Conservation (phyloP, 1,284 basidiomycete species). For the Mrakiaceae sp. region DNA sequence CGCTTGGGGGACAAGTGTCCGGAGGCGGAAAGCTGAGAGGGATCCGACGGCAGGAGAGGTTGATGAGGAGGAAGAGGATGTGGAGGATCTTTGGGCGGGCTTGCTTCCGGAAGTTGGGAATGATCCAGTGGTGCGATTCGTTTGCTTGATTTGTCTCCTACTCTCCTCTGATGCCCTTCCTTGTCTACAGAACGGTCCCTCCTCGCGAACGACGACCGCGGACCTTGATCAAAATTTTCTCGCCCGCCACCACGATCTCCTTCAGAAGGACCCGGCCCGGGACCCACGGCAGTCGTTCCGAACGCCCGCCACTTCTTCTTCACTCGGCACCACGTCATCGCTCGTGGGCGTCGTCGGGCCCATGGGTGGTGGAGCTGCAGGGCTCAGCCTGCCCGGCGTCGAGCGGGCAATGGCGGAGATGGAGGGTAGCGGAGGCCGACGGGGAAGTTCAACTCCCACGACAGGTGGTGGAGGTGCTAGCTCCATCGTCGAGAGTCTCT, state of each 20-base stretch:
- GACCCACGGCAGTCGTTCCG: constrained; percentile 64
- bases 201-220: constrained; percentile 21
- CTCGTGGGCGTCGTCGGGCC: constrained; percentile 61
- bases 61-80: constrained; percentile 31
- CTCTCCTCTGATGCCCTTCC: background rate
- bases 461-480: too few relatives aligned
- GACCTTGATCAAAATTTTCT: constrained; percentile 76
- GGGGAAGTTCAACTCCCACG: background rate
- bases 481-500: too few relatives aligned
- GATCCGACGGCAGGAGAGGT: constrained; percentile 31
- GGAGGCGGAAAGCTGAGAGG: background rate
- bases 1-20: too few relatives aligned
- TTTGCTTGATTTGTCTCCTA: background rate
- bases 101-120: constrained; percentile 33
- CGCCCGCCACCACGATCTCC: constrained; percentile 73
- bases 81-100: constrained; percentile 33
- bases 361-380: constrained; percentile 53
- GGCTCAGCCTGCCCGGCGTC: constrained; percentile 69
- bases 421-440: constrained; percentile 45
- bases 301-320: constrained; percentile 32
- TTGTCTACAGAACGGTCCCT: constrained; percentile 12
- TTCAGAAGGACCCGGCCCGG: constrained; percentile 71
- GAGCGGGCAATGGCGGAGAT: constrained; percentile 74
- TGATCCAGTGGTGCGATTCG: constrained; percentile 24
- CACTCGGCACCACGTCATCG: constrained; percentile 28